Percentiles rank a stretch among this genome's conserved stretches.
These are phyloP conservation scores for Diphasiastrum complanatum DNA, from an alignment of 83 land plant genomes.

Conservation along the genomic window DNA sequence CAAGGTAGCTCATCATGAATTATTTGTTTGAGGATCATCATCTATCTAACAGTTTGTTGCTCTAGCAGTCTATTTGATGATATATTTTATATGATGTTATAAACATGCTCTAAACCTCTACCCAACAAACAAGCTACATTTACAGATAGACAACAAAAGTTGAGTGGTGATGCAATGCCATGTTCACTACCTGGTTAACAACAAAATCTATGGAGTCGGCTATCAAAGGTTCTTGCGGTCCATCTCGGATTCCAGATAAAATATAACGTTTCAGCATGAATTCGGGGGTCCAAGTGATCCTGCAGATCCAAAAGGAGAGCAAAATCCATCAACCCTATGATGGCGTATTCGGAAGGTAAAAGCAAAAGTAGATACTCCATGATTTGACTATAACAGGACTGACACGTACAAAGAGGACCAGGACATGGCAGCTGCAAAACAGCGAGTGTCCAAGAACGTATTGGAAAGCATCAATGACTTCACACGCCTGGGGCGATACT, in stretches of 20 bases:
- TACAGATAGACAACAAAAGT: no score
- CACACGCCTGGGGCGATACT: slow-evolving; percentile 85
- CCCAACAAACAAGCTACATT: no score
- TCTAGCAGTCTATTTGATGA: no score
- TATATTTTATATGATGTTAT: no score
- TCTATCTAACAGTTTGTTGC: no score
- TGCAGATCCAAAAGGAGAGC: slow-evolving; percentile 28
- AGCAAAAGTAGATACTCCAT: background rate
- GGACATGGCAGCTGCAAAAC: slow-evolving; percentile 72
- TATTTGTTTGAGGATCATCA: no score
- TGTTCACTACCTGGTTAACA: slow-evolving; percentile 64
- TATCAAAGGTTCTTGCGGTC: slow-evolving; percentile 93
- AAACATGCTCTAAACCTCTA: no score
- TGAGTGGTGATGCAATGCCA: no score
- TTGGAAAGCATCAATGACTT: slow-evolving; percentile 84
- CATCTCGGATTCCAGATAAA: slow-evolving; percentile 82
- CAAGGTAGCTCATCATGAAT: no score
- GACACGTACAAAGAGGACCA: slow-evolving; percentile 76
- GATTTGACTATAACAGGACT: background rate
- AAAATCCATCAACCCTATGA: slow-evolving; percentile 1
- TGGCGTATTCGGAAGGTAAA: background rate
- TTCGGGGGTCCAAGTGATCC: slow-evolving; percentile 88
- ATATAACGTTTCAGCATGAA: slow-evolving; percentile 88
- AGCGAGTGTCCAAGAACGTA: slow-evolving; percentile 74
- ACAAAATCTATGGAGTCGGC: slow-evolving; percentile 97